Conservation (phyloP, 495 filamentous ascomycete genomes). For the Cetradonia linearis region DNA sequence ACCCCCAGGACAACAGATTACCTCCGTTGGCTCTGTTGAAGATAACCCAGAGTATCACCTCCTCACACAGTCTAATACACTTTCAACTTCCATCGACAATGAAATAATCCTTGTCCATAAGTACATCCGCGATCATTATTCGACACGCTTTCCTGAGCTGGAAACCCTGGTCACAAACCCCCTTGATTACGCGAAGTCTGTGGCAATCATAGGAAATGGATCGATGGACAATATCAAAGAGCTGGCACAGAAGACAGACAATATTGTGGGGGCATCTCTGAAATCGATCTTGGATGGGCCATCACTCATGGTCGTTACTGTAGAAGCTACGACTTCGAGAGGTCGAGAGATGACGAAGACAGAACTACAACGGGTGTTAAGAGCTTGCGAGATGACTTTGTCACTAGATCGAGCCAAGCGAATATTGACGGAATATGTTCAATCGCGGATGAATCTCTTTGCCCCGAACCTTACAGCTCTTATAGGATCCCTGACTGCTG, state of each 20-base stretch:
- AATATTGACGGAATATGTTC: constrained; percentile 85
- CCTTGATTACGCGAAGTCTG: constrained; percentile 90
- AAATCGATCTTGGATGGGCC: constrained; percentile 76
- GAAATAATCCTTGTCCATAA: constrained; percentile 93
- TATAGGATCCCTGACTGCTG: constrained; percentile 89
- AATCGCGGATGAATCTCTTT: constrained; percentile 92
- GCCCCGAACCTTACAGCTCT: constrained; percentile 91
- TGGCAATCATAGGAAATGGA: constrained; percentile 86
- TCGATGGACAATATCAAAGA: constrained; percentile 82
- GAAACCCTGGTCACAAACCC: constrained; percentile 87
- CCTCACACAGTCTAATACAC: constrained; percentile 68
- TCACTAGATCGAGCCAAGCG: constrained; percentile 79
- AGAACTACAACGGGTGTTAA: constrained; percentile 63
- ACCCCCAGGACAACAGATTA: constrained; percentile 51
- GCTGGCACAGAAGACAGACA: constrained; percentile 57
- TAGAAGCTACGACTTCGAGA: constrained; percentile 82
- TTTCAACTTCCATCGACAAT: constrained; percentile 81
- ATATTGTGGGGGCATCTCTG: constrained; percentile 62
- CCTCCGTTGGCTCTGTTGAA: constrained; percentile 62
- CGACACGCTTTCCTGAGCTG: constrained; percentile 86
- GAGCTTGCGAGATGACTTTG: constrained; percentile 79
- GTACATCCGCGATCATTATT: constrained; percentile 91
- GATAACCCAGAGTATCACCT: constrained; percentile 82
- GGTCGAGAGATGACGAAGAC: constrained; percentile 64
- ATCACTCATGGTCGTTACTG: constrained; percentile 88